These are phyloP conservation scores for Penicillium nordicum DNA, from an alignment of 2,329 filamentous ascomycete genomes.

Conservation along the genomic window DNA sequence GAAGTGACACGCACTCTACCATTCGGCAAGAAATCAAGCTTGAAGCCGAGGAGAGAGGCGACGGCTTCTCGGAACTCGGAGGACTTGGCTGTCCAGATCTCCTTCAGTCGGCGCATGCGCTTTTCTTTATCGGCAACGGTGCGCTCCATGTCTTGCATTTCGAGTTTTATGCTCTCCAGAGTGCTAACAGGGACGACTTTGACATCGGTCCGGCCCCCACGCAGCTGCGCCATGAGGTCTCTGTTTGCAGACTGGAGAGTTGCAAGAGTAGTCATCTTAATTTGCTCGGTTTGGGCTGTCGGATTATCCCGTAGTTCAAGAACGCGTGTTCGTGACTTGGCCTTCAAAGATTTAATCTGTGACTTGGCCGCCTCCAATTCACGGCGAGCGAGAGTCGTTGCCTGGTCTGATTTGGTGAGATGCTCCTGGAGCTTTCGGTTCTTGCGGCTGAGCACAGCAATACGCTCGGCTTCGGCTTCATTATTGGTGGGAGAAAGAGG, in stretches of 20 bases:
- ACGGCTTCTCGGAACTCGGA: conserved; percentile 95
- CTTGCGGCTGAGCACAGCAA: conserved; percentile 82
- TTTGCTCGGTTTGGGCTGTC: conserved; percentile 76
- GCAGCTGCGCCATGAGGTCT: conserved; percentile 72
- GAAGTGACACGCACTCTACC: conserved; percentile 89
- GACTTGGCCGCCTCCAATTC: conserved; percentile 70
- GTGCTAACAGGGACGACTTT: conserved; percentile 72
- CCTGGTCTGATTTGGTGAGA: conserved; percentile 65
- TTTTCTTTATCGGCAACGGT: conserved; percentile 71
- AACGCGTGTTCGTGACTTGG: conserved; percentile 73
- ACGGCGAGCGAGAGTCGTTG: conserved; percentile 66
- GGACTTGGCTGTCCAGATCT: conserved; percentile 88
- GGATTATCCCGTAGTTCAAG: conserved; percentile 89
- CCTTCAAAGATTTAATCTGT: conserved; percentile 66
- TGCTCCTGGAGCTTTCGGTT: conserved; percentile 81
- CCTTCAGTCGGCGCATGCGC: conserved; percentile 77
- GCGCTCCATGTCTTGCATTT: conserved; percentile 69
- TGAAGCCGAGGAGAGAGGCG: conserved; percentile 87
- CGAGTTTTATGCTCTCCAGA: conserved; percentile 70
- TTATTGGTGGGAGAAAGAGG: conserved; percentile 55
- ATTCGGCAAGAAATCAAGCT: conserved; percentile 93
- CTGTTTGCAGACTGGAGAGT: conserved; percentile 79
- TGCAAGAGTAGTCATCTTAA: conserved; percentile 76
- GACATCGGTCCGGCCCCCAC: conserved; percentile 46
- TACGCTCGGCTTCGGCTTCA: conserved; percentile 61